Conservation (phyloP, 768 basidiomycete species). For the Lactarius sanguifluus region DNA sequence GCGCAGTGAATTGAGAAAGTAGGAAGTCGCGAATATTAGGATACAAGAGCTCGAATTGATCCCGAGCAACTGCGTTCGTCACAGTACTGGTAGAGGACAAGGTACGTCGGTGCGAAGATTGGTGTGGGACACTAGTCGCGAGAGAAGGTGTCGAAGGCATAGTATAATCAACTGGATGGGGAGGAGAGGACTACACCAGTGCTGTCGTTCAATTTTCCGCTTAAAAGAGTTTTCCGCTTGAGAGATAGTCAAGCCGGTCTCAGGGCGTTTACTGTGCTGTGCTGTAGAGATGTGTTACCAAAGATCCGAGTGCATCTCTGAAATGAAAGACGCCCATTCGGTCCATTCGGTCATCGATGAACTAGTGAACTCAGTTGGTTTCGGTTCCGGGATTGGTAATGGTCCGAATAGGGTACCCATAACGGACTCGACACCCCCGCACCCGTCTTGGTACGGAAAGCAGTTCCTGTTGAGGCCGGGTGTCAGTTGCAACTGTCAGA, state of each 20-base stretch:
- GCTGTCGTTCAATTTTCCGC: not conserved
- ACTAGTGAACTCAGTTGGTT: no score
- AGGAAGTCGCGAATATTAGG: slow-evolving; percentile 75
- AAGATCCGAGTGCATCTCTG: not conserved
- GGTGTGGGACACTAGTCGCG: not conserved
- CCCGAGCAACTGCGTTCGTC: slow-evolving; percentile 8
- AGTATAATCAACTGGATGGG: not conserved
- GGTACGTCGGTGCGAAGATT: not conserved
- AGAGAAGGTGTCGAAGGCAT: slow-evolving; percentile 6
- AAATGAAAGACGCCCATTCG: not conserved
- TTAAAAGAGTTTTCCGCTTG: not conserved
- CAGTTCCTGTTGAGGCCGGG: not conserved
- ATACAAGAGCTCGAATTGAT: slow-evolving; percentile 44
- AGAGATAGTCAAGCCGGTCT: not conserved
- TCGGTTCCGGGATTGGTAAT: no score
- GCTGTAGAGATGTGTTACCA: not conserved
- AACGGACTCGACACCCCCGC: not conserved
- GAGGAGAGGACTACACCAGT: not conserved
- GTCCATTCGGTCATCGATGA: not conserved
- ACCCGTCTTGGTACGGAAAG: not conserved
- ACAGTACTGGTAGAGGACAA: not conserved
- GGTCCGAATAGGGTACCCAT: not conserved
- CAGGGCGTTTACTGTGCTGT: not conserved
- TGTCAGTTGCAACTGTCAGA: not conserved
- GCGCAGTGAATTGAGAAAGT: slow-evolving; percentile 57